phyloP scores from a whole-genome alignment of 345 rosid species.

The Eucalyptus cladocalyx region DNA sequence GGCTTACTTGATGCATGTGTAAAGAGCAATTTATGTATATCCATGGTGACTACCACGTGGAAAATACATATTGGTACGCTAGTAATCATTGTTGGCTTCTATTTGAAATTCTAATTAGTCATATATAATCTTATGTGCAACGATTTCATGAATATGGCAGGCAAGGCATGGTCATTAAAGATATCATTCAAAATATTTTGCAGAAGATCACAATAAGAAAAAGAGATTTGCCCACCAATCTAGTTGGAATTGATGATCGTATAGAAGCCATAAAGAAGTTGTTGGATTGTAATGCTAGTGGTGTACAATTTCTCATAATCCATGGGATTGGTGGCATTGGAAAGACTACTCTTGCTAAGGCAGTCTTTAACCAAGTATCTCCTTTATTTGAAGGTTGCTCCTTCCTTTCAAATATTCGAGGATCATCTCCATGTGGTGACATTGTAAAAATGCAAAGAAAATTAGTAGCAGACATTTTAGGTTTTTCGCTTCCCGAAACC shows the following conservation, averaged over 20 bases:
- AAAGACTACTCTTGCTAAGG: background rate
- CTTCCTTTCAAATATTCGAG: background rate
- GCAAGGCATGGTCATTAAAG: background rate
- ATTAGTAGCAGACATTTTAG: background rate
- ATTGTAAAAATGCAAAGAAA: background rate
- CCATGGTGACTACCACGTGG: background rate
- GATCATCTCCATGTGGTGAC: background rate
- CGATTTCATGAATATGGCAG: background rate
- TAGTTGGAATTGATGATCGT: background rate
- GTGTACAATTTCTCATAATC: background rate
- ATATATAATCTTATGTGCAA: background rate
- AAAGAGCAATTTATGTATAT: background rate
- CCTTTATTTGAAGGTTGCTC: background rate
- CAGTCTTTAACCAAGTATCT: background rate
- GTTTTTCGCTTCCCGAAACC: background rate
- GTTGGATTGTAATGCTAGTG: background rate
- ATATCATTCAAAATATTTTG: background rate
- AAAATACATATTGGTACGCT: background rate
- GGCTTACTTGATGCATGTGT: background rate
- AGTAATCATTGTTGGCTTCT: background rate
- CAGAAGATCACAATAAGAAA: background rate
- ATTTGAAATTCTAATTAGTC: background rate
- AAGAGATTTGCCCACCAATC: background rate
- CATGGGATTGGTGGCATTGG: background rate
- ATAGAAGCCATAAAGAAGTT: background rate